Percentiles rank a stretch among this genome's conserved stretches.
Evolutionary conservation across 2,329 filamentous ascomycete genomes (phyloP).

Genomic region (Shiraia sp.): DNA sequence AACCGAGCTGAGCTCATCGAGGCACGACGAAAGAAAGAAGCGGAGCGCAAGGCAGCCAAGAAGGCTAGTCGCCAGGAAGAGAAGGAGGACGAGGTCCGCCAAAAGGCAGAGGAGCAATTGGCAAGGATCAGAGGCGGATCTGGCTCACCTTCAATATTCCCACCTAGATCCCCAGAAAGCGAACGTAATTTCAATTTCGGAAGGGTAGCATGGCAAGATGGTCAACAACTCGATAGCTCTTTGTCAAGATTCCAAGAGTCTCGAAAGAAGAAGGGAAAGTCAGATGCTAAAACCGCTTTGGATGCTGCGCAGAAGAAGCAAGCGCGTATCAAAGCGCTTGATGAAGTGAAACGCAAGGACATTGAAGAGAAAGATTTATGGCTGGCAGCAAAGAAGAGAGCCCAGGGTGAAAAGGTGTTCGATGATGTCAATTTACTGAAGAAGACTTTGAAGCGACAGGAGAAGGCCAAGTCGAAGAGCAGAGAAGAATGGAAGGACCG

Average conservation of each 20-base stretch:
- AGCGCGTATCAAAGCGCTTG: conserved; percentile 73
- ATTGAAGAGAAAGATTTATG: conserved; percentile 93
- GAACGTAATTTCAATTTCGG: conserved; percentile 84
- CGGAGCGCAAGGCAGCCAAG: conserved; percentile 83
- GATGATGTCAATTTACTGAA: conserved; percentile 83
- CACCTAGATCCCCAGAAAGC: conserved; percentile 51
- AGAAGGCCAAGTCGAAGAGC: conserved; percentile 86
- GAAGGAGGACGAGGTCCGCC: conserved; percentile 75
- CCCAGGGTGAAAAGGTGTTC: conserved; percentile 84
- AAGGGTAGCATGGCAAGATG: conserved; percentile 87
- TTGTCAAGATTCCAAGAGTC: conserved; percentile 65
- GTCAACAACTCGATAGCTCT: conserved; percentile 75
- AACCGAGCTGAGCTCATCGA: conserved; percentile 93
- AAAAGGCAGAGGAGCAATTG: conserved; percentile 60
- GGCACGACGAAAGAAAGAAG: conserved; percentile 82
- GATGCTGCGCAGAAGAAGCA: conserved; percentile 84
- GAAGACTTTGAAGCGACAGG: conserved; percentile 93
- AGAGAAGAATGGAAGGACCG: conserved; percentile 75
- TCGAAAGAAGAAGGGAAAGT: conserved; percentile 78
- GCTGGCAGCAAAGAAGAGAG: conserved; percentile 86
- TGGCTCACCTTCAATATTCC: conserved; percentile 58
- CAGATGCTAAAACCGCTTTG: conserved; percentile 84
- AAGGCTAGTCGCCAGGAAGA: conserved; percentile 78
- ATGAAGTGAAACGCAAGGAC: conserved; percentile 79
- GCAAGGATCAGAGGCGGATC: conserved; percentile 62